Percentiles rank a stretch among this genome's conserved stretches.
phyloP scores from a whole-genome alignment of 352 stramenopile genomes.

The Pythium guiyangense region DNA sequence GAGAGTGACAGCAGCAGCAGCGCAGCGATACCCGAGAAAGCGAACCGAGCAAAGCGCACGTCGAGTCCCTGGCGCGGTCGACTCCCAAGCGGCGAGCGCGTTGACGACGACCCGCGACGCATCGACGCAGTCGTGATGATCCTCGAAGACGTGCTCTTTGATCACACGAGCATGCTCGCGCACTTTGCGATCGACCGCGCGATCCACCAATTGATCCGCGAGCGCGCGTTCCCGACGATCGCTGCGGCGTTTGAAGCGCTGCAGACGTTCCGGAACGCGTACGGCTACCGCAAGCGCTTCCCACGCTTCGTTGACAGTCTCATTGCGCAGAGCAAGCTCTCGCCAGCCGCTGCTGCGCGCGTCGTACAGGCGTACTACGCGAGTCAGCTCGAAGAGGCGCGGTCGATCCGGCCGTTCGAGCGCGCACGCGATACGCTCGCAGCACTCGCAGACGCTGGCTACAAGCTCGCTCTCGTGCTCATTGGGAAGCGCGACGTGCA shows the following conservation, averaged over 20 bases:
- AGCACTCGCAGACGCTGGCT: conserved; percentile 44
- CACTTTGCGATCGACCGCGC: conserved; percentile 77
- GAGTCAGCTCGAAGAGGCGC: conserved; percentile 67
- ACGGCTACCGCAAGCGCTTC: conserved; percentile 82
- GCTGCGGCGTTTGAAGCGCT: conserved; percentile 63
- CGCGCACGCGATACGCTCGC: conserved; percentile 45
- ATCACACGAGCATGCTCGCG: conserved; percentile 76
- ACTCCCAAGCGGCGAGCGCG: conserved; percentile 29
- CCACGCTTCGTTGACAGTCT: conserved; percentile 79
- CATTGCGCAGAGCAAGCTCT: conserved; percentile 41
- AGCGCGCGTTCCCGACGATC: conserved; percentile 66
- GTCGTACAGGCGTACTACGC: conserved; percentile 79
- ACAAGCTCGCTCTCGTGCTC: conserved; percentile 63
- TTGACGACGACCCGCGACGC: conserved; percentile 39
- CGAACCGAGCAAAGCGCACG: background rate
- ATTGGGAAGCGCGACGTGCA: conserved; percentile 75
- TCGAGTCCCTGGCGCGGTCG: conserved; percentile 15
- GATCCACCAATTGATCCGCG: conserved; percentile 61
- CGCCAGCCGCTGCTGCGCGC: conserved; percentile 34
- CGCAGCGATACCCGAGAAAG: conserved; percentile 1
- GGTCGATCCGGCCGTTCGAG: conserved; percentile 61
- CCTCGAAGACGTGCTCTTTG: conserved; percentile 84
- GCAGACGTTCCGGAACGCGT: conserved; percentile 77
- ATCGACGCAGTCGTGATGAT: conserved; percentile 81
- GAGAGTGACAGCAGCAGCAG: conserved; percentile 5